These are phyloP conservation scores for Trifolium pratense DNA, from an alignment of 306 rosid genomes.

Conservation along the genomic window DNA sequence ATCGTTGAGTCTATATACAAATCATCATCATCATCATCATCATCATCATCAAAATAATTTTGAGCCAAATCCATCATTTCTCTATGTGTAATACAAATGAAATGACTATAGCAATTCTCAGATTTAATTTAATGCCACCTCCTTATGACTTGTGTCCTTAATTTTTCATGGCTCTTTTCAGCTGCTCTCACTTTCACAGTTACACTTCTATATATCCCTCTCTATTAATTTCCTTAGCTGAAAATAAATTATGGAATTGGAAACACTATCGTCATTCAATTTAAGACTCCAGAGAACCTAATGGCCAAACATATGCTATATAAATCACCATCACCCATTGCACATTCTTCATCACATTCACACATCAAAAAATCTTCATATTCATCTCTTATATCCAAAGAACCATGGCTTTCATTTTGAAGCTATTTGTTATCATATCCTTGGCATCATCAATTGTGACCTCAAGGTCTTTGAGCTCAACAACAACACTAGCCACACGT, in stretches of 20 bases:
- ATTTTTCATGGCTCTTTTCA: background rate
- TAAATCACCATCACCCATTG: background rate
- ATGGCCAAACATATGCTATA: background rate
- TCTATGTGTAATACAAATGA: too few relatives aligned
- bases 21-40: too few relatives aligned
- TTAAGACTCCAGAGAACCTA: background rate
- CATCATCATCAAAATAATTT: too few relatives aligned
- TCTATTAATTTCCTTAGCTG: background rate
- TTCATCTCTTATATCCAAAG: too few relatives aligned
- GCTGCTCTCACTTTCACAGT: background rate
- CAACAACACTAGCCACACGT: background rate
- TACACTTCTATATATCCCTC: background rate
- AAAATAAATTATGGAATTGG: background rate
- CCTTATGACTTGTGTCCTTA: too few relatives aligned
- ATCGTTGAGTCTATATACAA: too few relatives aligned
- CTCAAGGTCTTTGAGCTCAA: background rate
- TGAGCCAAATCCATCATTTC: too few relatives aligned
- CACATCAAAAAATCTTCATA: background rate
- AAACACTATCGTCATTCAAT: background rate
- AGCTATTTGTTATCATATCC: slow-evolving; percentile 2
- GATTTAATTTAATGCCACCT: too few relatives aligned
- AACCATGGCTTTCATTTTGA: slow-evolving; percentile 23
- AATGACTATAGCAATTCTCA: too few relatives aligned
- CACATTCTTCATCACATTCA: background rate
- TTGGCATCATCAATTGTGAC: background rate